Evolutionary conservation across 2,329 filamentous ascomycete species (phyloP), one percentile per base, ranked within the genome.

Genomic region (Diplodia mutila): DNA sequence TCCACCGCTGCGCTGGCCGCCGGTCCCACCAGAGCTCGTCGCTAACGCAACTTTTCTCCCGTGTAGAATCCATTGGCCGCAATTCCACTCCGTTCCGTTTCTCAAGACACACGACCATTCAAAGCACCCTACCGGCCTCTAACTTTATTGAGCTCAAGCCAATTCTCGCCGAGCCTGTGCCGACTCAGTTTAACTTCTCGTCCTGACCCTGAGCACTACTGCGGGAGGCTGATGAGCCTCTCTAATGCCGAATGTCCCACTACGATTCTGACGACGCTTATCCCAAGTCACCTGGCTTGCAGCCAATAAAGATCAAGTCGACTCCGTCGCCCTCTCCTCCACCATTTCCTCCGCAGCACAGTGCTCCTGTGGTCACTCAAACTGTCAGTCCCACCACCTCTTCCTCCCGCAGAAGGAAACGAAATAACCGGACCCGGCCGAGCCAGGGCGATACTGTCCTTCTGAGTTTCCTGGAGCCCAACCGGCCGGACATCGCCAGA

Each of bases 401-500:
- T 16, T 57, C 54, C 55, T 53, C 51, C 29, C 66, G 49, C 77
- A 78, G 76, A 72, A 76, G 78, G 77, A 82, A 81, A 75, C 83
- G 82, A 74, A 80, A 82, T 83, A 85, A 84, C 82, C 72, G 71
- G 85, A 79, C 84, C 69, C 82, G 79, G 71, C 82, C 85, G 51
- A 87, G 86, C 86, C 55, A 63, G 75, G 87, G 86, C 72, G 88
- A 91, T 84, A 86, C 84, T 72, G 88, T 92, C 70, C 83, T 94
- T 77, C 84, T 94, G 70, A 80, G 82, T 67, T 83, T 85, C 76
- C 84, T 94, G 81, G 86, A 82, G 72, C 87, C 88, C 73, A 87
- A 88, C 74, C 83, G 83, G 71, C 88, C 86, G 61, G 89, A 93
- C 61, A 85, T 92, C 74, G 89, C 89, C 68, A 80, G 80, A 71